A percentile compares a stretch with the other conserved stretches of the same genome.
Evolutionary conservation across 2,329 filamentous ascomycete genomes (phyloP).

Genomic region (Clarireedia monteithiana): DNA sequence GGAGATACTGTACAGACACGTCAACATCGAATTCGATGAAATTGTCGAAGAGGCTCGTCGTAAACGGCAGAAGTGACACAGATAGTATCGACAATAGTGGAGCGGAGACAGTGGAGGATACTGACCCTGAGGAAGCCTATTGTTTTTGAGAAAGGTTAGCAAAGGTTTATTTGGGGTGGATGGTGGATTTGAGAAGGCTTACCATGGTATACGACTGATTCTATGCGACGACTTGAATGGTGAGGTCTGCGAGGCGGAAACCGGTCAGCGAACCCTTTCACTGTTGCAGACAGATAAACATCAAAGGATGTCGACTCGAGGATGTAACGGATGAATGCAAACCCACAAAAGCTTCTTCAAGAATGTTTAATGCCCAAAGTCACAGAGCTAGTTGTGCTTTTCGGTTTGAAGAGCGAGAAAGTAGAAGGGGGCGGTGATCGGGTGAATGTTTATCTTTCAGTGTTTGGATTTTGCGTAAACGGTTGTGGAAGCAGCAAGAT

Average conservation of each 20-base stretch:
- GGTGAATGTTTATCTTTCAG: conserved; percentile 14
- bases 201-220: conserved; percentile 15
- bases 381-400: not conserved
- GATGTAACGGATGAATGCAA: no score
- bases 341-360: no score
- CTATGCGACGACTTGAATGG: conserved; percentile 7
- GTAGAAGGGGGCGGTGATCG: conserved; percentile 4
- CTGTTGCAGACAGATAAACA: conserved; percentile 5
- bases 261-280: conserved; percentile 3
- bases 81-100: conserved; percentile 14
- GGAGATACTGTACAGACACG: conserved; percentile 48
- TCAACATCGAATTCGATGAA: conserved; percentile 7
- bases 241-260: not conserved
- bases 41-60: not conserved
- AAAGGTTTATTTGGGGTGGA: not conserved
- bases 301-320: no score
- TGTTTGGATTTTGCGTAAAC: conserved; percentile 10
- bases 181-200: conserved; percentile 3
- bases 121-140: conserved; percentile 63
- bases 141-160: conserved; percentile 14
- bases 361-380: not conserved
- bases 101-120: conserved; percentile 25
- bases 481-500: conserved; percentile 5
- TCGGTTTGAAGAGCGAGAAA: conserved; percentile 4
- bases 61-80: conserved; percentile 2